Conservation (phyloP, 2,329 filamentous ascomycete genomes). For the Ophiosphaerella herpotricha region DNA sequence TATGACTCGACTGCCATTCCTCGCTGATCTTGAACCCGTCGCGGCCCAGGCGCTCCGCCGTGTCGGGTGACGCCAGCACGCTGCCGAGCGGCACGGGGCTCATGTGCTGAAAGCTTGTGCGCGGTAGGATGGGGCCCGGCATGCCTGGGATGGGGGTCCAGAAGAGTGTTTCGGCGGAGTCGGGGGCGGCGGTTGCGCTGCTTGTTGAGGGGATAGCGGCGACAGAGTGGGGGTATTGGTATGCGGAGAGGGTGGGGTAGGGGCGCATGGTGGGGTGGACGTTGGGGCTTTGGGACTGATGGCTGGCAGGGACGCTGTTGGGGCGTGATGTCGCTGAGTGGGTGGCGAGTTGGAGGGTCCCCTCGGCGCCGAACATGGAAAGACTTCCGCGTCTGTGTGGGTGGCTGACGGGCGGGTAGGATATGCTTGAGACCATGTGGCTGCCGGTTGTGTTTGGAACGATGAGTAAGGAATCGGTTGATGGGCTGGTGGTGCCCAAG, state of each 20-base stretch:
- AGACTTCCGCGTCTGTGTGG: constrained; percentile 30
- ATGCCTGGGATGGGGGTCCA: constrained; percentile 49
- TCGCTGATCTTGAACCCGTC: constrained; percentile 44
- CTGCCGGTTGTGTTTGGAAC: constrained; percentile 17
- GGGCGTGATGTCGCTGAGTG: constrained; percentile 19
- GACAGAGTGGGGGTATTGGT: constrained; percentile 22
- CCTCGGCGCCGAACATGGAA: constrained; percentile 34
- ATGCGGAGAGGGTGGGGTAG: constrained; percentile 19
- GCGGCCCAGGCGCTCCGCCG: constrained; percentile 37
- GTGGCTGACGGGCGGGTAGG: constrained; percentile 1
- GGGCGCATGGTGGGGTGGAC: constrained; percentile 14
- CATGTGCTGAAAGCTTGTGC: constrained; percentile 29
- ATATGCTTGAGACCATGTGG: constrained; percentile 11
- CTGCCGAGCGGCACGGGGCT: constrained; percentile 44
- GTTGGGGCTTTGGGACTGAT: constrained; percentile 20
- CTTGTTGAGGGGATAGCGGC: constrained; percentile 15
- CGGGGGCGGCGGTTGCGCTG: constrained; percentile 4
- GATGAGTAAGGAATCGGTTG: constrained; percentile 22
- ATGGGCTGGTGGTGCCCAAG: constrained; percentile 23
- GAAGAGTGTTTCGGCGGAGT: constrained; percentile 29
- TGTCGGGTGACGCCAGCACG: constrained; percentile 33
- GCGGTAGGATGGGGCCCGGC: constrained; percentile 43
- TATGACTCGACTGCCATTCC: constrained; percentile 24
- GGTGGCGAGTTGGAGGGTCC: constrained; percentile 20
- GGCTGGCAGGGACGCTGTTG: constrained; percentile 17